Conservation (phyloP, 768 basidiomycete genomes). For the Termitomyces sp. region DNA sequence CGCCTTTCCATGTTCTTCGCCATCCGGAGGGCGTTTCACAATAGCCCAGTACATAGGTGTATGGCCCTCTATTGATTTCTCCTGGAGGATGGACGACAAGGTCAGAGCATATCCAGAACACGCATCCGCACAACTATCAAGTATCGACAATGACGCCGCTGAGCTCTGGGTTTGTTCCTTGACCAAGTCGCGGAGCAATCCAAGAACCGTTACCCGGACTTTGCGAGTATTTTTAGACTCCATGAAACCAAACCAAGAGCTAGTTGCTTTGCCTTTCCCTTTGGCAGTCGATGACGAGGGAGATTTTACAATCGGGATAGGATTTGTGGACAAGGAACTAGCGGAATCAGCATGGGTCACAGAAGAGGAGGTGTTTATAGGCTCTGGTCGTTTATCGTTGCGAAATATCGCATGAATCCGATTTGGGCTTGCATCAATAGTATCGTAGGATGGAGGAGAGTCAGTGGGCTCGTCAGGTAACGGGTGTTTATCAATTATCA, state of each 20-base stretch:
- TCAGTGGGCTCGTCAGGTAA: constrained; percentile 36
- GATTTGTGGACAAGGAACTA: constrained; percentile 2
- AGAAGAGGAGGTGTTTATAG: constrained; percentile 4
- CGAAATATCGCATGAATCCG: background rate
- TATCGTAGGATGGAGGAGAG: constrained; percentile 39
- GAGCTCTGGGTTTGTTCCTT: constrained; percentile 30
- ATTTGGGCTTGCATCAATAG: constrained; percentile 8
- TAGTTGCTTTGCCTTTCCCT: constrained; percentile 25
- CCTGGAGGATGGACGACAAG: constrained; percentile 55
- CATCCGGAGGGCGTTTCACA: constrained; percentile 48
- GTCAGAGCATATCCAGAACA: constrained; percentile 48
- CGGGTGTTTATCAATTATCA: constrained; percentile 29
- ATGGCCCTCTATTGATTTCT: constrained; percentile 59
- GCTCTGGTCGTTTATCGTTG: constrained; percentile 10
- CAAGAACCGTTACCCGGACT: constrained; percentile 48
- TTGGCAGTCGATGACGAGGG: constrained; percentile 18
- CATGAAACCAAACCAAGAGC: constrained; percentile 33
- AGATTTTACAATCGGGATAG: constrained; percentile 5
- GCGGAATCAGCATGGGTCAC: constrained; percentile 3
- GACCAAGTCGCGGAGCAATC: constrained; percentile 56
- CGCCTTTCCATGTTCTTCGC: constrained; percentile 24
- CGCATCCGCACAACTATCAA: constrained; percentile 62
- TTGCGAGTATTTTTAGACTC: constrained; percentile 39
- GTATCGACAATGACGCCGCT: constrained; percentile 36
- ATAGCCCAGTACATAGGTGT: constrained; percentile 75